Evolutionary conservation across 768 basidiomycete genomes (phyloP).

Genomic region (Rhodotorula diobovata): DNA sequence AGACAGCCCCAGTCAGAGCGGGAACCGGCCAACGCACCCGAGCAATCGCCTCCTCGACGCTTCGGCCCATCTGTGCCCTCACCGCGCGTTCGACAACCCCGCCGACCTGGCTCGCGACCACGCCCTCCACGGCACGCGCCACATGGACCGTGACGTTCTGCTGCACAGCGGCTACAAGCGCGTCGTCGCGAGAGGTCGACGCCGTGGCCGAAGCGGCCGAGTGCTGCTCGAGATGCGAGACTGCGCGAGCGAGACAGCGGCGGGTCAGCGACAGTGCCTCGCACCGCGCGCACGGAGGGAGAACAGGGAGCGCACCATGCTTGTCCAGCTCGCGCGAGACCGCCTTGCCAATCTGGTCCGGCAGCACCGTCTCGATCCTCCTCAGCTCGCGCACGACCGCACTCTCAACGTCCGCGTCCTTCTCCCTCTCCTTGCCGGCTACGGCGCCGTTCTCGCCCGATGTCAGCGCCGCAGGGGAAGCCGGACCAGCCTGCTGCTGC

Average conservation of each 20-base stretch:
- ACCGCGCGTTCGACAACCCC: slow-evolving; percentile 79
- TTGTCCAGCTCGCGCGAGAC: slow-evolving; percentile 84
- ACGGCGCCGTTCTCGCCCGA: too few relatives aligned
- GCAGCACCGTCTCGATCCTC: slow-evolving; percentile 74
- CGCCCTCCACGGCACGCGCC: slow-evolving; percentile 80
- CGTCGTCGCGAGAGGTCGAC: slow-evolving; percentile 79
- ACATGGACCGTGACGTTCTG: slow-evolving; percentile 81
- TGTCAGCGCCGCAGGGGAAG: too few relatives aligned
- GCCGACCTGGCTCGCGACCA: slow-evolving; percentile 75
- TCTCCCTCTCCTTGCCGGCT: background rate
- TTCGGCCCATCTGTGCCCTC: slow-evolving; percentile 66
- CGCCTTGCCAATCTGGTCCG: slow-evolving; percentile 68
- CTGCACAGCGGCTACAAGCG: slow-evolving; percentile 80
- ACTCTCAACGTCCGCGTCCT: background rate
- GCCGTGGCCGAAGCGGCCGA: slow-evolving; percentile 68
- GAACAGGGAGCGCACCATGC: slow-evolving; percentile 57
- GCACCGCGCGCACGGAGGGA: too few relatives aligned
- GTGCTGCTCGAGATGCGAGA: slow-evolving; percentile 67
- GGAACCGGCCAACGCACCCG: slow-evolving; percentile 55
- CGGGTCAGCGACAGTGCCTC: background rate
- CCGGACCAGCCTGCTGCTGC: too few relatives aligned
- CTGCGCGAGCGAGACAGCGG: slow-evolving; percentile 48
- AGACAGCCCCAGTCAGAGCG: background rate
- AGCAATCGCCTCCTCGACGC: slow-evolving; percentile 66
- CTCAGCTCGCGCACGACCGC: slow-evolving; percentile 44